A percentile compares a stretch with the other conserved stretches of the same genome.
Conservation (phyloP, 208 protist species). For the Acanthamoeba rhysodes region DNA sequence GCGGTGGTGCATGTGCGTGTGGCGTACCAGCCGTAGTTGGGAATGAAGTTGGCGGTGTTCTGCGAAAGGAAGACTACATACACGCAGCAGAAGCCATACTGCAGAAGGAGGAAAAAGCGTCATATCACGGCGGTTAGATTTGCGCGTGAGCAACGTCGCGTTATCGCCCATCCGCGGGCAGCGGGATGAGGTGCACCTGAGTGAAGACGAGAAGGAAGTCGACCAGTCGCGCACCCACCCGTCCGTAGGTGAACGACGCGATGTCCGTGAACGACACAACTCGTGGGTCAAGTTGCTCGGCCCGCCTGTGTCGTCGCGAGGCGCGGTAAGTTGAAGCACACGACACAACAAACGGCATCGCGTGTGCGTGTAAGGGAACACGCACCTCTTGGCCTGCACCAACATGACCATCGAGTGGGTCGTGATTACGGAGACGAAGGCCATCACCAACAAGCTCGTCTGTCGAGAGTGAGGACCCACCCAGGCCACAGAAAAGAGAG, state of each 20-base stretch:
- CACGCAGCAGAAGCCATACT: constrained; percentile 77
- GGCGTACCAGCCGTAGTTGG: constrained; percentile 43
- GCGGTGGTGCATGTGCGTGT: neutral
- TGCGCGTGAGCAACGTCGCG: no score
- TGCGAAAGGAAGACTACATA: constrained; percentile 75
- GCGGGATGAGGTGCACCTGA: neutral
- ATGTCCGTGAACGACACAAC: constrained; percentile 74
- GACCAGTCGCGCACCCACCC: neutral
- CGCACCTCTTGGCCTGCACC: constrained; percentile 17
- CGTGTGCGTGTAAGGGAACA: neutral
- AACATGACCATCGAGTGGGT: constrained; percentile 74
- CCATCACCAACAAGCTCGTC: constrained; percentile 69
- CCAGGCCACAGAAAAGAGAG: neutral
- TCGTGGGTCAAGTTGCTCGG: neutral
- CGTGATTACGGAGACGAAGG: constrained; percentile 57
- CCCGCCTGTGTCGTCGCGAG: neutral
- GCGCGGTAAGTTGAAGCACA: neutral
- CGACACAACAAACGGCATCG: neutral
- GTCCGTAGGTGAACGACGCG: constrained; percentile 32
- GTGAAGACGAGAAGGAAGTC: constrained; percentile 77
- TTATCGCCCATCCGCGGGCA: no score
- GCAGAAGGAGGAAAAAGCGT: neutral
- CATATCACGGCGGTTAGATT: neutral
- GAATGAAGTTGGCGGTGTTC: constrained; percentile 75
- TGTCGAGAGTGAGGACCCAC: neutral